phyloP scores from a whole-genome alignment of 1,284 basidiomycete genomes.

The Peniophora sp. region DNA sequence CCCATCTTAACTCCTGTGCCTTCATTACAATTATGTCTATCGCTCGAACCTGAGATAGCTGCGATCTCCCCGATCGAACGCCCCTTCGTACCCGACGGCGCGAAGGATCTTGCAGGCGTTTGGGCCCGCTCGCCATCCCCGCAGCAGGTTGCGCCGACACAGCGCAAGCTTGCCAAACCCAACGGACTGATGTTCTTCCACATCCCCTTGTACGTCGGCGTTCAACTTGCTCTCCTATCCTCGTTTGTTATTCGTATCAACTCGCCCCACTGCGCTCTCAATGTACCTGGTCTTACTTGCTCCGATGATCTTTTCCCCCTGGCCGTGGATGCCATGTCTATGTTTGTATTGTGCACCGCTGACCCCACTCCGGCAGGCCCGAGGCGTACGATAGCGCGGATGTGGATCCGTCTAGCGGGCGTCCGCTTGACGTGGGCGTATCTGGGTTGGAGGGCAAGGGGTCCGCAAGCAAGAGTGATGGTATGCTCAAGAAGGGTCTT shows the following conservation, averaged over 20 bases:
- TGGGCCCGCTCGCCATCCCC: slow-evolving; percentile 31
- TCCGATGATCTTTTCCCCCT: slow-evolving; percentile 2
- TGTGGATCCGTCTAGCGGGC: slow-evolving; percentile 43
- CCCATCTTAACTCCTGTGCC: neutral
- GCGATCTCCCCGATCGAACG: slow-evolving; percentile 66
- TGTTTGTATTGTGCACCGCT: slow-evolving; percentile 5
- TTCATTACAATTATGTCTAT: neutral
- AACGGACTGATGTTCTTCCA: slow-evolving; percentile 96
- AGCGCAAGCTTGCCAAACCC: slow-evolving; percentile 69
- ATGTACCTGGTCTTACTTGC: neutral
- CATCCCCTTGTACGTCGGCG: slow-evolving; percentile 71
- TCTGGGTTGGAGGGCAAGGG: slow-evolving; percentile 54
- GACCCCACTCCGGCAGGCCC: slow-evolving; percentile 28
- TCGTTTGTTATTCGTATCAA: slow-evolving; percentile 6
- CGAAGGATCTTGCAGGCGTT: slow-evolving; percentile 55
- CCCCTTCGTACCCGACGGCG: slow-evolving; percentile 72
- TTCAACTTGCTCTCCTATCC: no score
- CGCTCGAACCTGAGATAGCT: slow-evolving; percentile 5
- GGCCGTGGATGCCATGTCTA: neutral
- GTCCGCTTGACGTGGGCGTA: slow-evolving; percentile 59
- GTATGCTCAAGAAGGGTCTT: slow-evolving; percentile 77
- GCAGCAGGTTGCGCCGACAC: slow-evolving; percentile 44
- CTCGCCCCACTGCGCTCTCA: slow-evolving; percentile 3
- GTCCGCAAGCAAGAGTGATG: slow-evolving; percentile 63
- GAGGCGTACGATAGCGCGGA: slow-evolving; percentile 59